Evolutionary conservation across 306 rosid genomes (phyloP).

Genomic region (Hylodesmum podocarpum): DNA sequence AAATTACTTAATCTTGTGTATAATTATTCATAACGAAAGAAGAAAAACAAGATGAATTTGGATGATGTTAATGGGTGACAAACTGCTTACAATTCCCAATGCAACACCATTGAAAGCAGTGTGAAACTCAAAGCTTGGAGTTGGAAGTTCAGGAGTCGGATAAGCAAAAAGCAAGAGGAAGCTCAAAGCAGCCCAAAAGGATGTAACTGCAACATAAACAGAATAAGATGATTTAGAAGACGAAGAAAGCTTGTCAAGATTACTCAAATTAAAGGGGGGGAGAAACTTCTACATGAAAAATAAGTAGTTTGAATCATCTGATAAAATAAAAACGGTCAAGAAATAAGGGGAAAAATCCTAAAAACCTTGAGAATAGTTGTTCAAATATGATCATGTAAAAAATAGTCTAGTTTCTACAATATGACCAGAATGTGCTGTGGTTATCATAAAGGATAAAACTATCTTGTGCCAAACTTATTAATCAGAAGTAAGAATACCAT

Average conservation of each 20-base stretch:
- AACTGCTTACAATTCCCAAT: constrained; percentile 84
- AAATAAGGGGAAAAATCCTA: not conserved
- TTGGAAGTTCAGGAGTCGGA: constrained; percentile 94
- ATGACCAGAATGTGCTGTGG: not conserved
- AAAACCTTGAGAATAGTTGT: constrained; percentile 19
- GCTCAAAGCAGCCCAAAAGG: constrained; percentile 83
- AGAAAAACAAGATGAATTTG: constrained; percentile 13
- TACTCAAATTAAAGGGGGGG: not conserved
- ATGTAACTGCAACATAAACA: constrained; percentile 62
- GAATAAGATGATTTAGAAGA: constrained; percentile 18
- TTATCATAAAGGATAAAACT: constrained; percentile 11
- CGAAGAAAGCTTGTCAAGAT: not conserved
- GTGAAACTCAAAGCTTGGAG: constrained; percentile 96
- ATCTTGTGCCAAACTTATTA: not conserved
- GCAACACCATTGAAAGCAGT: constrained; percentile 94
- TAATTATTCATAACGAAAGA: constrained; percentile 2
- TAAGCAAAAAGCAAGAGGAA: constrained; percentile 92
- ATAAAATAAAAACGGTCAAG: constrained; percentile 6
- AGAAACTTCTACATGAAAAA: not conserved
- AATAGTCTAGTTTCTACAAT: constrained; percentile 18
- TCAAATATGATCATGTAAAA: not conserved
- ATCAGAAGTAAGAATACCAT: constrained; percentile 54
- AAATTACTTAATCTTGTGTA: not conserved
- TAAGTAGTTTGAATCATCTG: not conserved
- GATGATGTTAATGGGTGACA: constrained; percentile 24